Conservation (phyloP, 768 basidiomycete genomes). For the Neoboletus magnificus region DNA sequence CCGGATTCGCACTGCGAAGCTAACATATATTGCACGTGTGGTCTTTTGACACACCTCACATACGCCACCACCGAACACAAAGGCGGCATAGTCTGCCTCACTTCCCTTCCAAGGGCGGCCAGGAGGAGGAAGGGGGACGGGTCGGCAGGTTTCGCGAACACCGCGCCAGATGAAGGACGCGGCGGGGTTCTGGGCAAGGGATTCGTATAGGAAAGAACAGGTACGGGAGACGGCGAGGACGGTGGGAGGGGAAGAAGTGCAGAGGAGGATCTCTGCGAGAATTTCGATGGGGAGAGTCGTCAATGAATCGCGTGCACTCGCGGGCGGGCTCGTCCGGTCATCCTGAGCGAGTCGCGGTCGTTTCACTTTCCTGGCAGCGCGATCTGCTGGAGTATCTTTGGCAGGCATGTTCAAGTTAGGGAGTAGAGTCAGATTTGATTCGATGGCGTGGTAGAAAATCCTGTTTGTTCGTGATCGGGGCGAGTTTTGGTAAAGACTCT, state of each 20-base stretch:
- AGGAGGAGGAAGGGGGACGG: slow-evolving; percentile 41
- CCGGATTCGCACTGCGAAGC: slow-evolving; percentile 47
- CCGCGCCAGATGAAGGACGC: slow-evolving; percentile 58
- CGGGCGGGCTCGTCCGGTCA: not conserved
- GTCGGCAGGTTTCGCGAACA: slow-evolving; percentile 39
- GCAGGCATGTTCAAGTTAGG: not conserved
- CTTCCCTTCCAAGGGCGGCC: slow-evolving; percentile 35
- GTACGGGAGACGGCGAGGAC: slow-evolving; percentile 58
- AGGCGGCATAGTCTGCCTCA: slow-evolving; percentile 61
- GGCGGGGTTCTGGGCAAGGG: slow-evolving; percentile 42
- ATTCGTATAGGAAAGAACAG: slow-evolving; percentile 50
- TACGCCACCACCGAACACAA: slow-evolving; percentile 54
- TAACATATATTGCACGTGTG: slow-evolving; percentile 39
- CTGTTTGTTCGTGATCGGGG: not conserved
- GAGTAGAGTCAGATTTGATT: not conserved
- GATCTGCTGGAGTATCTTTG: not conserved
- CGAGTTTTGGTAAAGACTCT: slow-evolving; percentile 5
- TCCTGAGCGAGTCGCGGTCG: not conserved
- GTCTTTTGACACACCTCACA: slow-evolving; percentile 53
- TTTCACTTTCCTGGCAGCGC: slow-evolving; percentile 9
- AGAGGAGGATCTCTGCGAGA: slow-evolving; percentile 57
- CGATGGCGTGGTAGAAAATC: too few relatives aligned
- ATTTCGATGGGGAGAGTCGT: slow-evolving; percentile 56
- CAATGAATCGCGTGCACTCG: not conserved
- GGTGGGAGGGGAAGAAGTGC: slow-evolving; percentile 50